Percentiles rank a stretch among this genome's conserved stretches.
phyloP scores from a whole-genome alignment of 805 yeast genomes.

The Candida nitratophila region DNA sequence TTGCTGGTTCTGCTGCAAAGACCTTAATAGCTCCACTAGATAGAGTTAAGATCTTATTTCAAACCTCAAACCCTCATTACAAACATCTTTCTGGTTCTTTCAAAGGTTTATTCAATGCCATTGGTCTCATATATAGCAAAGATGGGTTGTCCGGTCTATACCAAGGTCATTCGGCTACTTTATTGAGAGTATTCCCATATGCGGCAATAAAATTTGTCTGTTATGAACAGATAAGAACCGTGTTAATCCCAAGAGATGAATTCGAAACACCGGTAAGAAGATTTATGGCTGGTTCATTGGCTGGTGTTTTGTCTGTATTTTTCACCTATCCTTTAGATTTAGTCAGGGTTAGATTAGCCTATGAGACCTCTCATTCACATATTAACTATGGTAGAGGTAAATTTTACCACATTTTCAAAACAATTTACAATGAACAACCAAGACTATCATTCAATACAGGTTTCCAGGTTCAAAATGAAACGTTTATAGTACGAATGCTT shows the following conservation, averaged over 20 bases:
- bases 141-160: constrained; percentile 81
- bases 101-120: constrained; percentile 69
- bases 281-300: constrained; percentile 79
- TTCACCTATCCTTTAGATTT: constrained; percentile 90
- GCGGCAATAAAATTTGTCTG: constrained; percentile 96
- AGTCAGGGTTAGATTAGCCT: constrained; percentile 86
- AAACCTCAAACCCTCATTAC: constrained; percentile 89
- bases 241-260: constrained; percentile 66
- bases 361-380: constrained; percentile 49
- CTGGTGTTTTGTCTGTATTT: constrained; percentile 83
- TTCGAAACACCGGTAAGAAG: constrained; percentile 80
- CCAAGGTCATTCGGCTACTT: constrained; percentile 94
- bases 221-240: constrained; percentile 82
- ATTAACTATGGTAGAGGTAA: constrained; percentile 23
- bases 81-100: constrained; percentile 73
- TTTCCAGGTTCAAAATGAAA: constrained; percentile 23
- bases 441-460: constrained; percentile 22
- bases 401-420: constrained; percentile 20
- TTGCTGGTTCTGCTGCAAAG: constrained; percentile 95
- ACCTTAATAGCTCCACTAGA: constrained; percentile 93
- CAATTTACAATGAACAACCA: constrained; percentile 28
- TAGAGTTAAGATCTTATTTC: constrained; percentile 89
- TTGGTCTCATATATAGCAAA: constrained; percentile 49
- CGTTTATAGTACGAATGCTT: constrained; percentile 18
- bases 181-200: constrained; percentile 88